Evolutionary conservation across 805 yeast species (phyloP).

Genomic region (Wickerhamiella occidentalis): DNA sequence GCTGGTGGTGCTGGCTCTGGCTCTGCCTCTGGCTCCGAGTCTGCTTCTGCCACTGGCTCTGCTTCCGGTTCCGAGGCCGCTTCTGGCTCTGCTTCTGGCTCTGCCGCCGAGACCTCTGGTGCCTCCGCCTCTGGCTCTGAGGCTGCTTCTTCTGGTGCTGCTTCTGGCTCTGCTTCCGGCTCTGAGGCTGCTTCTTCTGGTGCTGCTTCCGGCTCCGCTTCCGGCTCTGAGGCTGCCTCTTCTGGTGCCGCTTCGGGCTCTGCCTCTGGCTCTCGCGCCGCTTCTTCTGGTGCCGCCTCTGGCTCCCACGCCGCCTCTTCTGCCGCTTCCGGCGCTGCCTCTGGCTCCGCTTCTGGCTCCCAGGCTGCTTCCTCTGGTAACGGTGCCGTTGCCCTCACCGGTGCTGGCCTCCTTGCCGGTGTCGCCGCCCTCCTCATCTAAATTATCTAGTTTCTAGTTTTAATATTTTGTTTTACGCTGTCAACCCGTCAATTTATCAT

Average conservation of each 20-base stretch:
- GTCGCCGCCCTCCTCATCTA: slow-evolving; percentile 20
- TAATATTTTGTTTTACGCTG: no score
- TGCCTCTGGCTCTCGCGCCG: neutral
- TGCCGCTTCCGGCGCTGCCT: slow-evolving; percentile 14
- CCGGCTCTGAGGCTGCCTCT: slow-evolving; percentile 9
- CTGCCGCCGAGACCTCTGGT: slow-evolving; percentile 14
- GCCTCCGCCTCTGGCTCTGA: slow-evolving; percentile 13
- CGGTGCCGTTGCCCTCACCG: slow-evolving; percentile 21
- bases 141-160: slow-evolving; percentile 11
- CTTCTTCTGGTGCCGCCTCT: slow-evolving; percentile 9
- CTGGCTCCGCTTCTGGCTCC: slow-evolving; percentile 15
- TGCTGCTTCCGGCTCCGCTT: slow-evolving; percentile 10
- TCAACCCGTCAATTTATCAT: no score
- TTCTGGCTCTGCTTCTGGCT: slow-evolving; percentile 14
- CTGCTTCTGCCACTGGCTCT: slow-evolving; percentile 12
- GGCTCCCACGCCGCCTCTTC: slow-evolving; percentile 13
- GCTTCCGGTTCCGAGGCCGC: slow-evolving; percentile 13
- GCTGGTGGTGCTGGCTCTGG: slow-evolving; percentile 10
- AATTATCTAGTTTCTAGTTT: slow-evolving; percentile 3
- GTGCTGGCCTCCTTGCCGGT: slow-evolving; percentile 21
- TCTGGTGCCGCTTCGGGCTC: slow-evolving; percentile 12
- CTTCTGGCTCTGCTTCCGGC: slow-evolving; percentile 12
- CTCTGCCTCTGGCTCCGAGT: slow-evolving; percentile 13
- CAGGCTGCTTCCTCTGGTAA: slow-evolving; percentile 14
- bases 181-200: slow-evolving; percentile 11